These are phyloP conservation scores for Polyporus arcularius DNA, from an alignment of 768 basidiomycete species.

Conservation along the genomic window DNA sequence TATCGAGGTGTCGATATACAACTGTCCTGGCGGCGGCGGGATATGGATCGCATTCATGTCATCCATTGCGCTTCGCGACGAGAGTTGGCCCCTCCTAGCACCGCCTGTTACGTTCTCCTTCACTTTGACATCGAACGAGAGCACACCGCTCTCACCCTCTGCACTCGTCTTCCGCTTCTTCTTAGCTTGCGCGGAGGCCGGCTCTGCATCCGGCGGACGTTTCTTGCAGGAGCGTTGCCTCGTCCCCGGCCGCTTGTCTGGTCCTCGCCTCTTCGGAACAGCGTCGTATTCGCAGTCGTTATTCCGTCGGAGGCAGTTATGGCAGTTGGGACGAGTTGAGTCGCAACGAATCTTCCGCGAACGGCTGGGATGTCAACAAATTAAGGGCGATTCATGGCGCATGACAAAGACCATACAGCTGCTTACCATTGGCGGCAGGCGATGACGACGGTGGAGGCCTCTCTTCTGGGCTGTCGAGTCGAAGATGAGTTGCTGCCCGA, in stretches of 20 bases:
- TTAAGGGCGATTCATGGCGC: constrained; percentile 15
- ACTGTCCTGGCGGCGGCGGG: constrained; percentile 22
- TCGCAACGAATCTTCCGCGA: constrained; percentile 86
- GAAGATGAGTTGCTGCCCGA: constrained; percentile 25
- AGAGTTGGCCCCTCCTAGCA: constrained; percentile 20
- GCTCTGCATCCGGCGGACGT: constrained; percentile 52
- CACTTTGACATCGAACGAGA: constrained; percentile 31
- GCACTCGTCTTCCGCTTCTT: constrained; percentile 35
- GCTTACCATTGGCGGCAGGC: constrained; percentile 84
- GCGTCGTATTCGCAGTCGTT: constrained; percentile 81
- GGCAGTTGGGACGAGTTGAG: constrained; percentile 77
- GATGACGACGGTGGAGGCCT: constrained; percentile 66
- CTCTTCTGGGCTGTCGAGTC: constrained; percentile 27
- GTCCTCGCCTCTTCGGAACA: constrained; percentile 79
- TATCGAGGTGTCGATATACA: constrained; percentile 29
- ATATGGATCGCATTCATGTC: constrained; percentile 23
- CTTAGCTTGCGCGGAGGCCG: constrained; percentile 24
- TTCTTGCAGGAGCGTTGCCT: constrained; percentile 86
- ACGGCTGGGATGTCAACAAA: constrained; percentile 54
- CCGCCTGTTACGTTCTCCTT: constrained; percentile 42
- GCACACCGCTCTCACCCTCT: constrained; percentile 25
- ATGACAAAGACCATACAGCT: constrained; percentile 20
- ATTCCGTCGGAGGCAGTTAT: constrained; percentile 78
- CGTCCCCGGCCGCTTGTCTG: constrained; percentile 84
- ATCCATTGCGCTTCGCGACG: constrained; percentile 21